These are phyloP conservation scores for Spencermartinsiella ligniputridi DNA, from an alignment of 1,139 yeast genomes.

Conservation along the genomic window DNA sequence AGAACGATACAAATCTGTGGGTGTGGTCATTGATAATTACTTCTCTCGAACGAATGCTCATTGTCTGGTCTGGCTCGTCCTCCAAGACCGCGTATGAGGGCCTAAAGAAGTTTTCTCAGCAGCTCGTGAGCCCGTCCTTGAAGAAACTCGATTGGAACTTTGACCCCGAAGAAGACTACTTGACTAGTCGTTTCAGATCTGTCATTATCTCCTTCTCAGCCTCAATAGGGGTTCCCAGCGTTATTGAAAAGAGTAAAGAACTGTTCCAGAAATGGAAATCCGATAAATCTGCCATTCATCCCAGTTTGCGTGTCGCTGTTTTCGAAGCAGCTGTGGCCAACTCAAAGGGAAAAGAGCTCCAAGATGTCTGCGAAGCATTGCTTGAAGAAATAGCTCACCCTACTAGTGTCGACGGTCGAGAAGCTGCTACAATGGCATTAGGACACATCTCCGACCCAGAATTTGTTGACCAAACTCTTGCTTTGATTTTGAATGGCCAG, in stretches of 20 bases:
- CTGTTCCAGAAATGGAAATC: slow-evolving; percentile 6
- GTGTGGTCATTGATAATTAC: slow-evolving; percentile 63
- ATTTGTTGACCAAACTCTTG: slow-evolving; percentile 39
- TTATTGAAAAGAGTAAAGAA: slow-evolving; percentile 43
- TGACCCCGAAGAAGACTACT: slow-evolving; percentile 40
- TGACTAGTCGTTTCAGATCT: slow-evolving; percentile 49
- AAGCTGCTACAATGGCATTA: slow-evolving; percentile 56
- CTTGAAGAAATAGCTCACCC: slow-evolving; percentile 52
- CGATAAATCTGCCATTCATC: slow-evolving; percentile 66
- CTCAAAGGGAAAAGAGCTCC: slow-evolving; percentile 33
- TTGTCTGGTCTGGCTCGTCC: slow-evolving; percentile 47
- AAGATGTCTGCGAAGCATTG: slow-evolving; percentile 45
- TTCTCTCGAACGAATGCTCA: slow-evolving; percentile 41
- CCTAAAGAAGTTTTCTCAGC: slow-evolving; percentile 41
- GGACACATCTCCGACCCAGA: slow-evolving; percentile 48
- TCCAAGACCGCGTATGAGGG: slow-evolving; percentile 32
- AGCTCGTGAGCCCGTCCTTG: slow-evolving; percentile 43
- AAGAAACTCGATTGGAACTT: slow-evolving; percentile 38
- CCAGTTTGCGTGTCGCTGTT: slow-evolving; percentile 71
- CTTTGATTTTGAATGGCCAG: slow-evolving; percentile 37
- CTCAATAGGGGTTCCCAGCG: slow-evolving; percentile 44
- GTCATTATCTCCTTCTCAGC: slow-evolving; percentile 52
- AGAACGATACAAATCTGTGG: slow-evolving; percentile 47
- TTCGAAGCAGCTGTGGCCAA: slow-evolving; percentile 62
- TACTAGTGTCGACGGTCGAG: slow-evolving; percentile 60